Conservation (phyloP, 2,329 filamentous ascomycete genomes). For the Dryadomyces quercivorus region DNA sequence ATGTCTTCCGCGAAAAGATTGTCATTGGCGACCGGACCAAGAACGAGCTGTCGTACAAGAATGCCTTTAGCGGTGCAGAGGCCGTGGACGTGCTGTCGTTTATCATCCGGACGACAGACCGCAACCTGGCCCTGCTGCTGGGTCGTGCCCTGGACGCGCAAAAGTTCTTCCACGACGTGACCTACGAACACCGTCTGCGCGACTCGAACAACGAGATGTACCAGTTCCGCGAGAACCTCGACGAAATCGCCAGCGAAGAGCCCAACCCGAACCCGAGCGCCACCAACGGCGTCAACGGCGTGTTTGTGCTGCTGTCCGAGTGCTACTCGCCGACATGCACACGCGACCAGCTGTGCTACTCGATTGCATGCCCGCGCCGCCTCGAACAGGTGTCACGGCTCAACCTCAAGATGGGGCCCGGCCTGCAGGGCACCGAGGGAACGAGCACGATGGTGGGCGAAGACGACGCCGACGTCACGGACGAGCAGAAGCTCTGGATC, state of each 20-base stretch:
- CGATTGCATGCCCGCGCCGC: conserved; percentile 86
- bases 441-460: conserved; percentile 50
- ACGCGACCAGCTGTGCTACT: conserved; percentile 89
- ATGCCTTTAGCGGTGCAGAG: conserved; percentile 89
- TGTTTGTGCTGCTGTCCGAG: conserved; percentile 91
- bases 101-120: conserved; percentile 93
- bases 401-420: conserved; percentile 86
- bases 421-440: conserved; percentile 55
- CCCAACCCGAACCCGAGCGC: conserved; percentile 29
- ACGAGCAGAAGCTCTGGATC: conserved; percentile 98
- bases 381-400: conserved; percentile 89
- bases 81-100: conserved; percentile 92
- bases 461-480: conserved; percentile 70
- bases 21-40: conserved; percentile 80
- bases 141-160: conserved; percentile 91
- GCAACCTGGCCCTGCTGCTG: conserved; percentile 82
- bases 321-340: conserved; percentile 98
- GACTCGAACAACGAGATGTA: conserved; percentile 94
- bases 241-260: conserved; percentile 73
- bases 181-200: conserved; percentile 88
- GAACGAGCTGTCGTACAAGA: conserved; percentile 94
- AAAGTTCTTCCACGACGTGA: conserved; percentile 98
- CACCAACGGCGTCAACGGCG: conserved; percentile 59
- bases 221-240: conserved; percentile 86
- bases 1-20: conserved; percentile 85